phyloP scores from a whole-genome alignment of 352 stramenopile species.

The Globisporangium sylvaticum region DNA sequence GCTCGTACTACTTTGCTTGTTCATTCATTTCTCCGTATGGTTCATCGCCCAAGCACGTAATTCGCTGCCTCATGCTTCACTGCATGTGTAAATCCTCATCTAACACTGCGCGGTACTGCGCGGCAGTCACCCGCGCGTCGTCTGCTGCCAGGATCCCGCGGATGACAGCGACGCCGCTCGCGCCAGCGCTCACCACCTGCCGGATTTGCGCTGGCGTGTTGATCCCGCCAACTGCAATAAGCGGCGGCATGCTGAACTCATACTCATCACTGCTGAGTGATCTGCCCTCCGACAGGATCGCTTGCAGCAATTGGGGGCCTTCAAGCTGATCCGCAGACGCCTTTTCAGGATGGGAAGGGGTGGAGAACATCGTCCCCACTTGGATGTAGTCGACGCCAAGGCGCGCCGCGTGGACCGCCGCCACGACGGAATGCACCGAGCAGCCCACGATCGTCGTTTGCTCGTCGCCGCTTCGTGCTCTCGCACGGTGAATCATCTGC shows the following conservation, averaged over 20 bases:
- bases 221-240: conserved; percentile 48
- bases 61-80: background rate
- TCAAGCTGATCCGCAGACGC: conserved; percentile 19
- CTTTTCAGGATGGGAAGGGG: conserved; percentile 49
- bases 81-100: conserved; percentile 1
- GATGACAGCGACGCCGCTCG: conserved; percentile 41
- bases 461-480: background rate
- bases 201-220: conserved; percentile 20
- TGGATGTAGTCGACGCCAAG: conserved; percentile 41
- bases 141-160: conserved; percentile 28
- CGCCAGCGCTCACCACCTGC: conserved; percentile 28
- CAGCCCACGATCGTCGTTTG: conserved; percentile 21
- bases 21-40: background rate
- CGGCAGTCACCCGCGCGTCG: conserved; percentile 17
- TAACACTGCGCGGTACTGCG: conserved; percentile 7
- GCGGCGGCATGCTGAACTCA: conserved; percentile 4
- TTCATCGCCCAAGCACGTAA: background rate
- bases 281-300: conserved; percentile 13
- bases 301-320: conserved; percentile 29
- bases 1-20: background rate
- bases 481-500: background rate
- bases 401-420: conserved; percentile 19
- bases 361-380: conserved; percentile 57
- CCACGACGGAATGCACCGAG: conserved; percentile 37
- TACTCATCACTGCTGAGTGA: background rate